Base-by-base conservation (phyloP, 2,329 filamentous ascomycete species). In the Stemphylium lycopersici region DNA sequence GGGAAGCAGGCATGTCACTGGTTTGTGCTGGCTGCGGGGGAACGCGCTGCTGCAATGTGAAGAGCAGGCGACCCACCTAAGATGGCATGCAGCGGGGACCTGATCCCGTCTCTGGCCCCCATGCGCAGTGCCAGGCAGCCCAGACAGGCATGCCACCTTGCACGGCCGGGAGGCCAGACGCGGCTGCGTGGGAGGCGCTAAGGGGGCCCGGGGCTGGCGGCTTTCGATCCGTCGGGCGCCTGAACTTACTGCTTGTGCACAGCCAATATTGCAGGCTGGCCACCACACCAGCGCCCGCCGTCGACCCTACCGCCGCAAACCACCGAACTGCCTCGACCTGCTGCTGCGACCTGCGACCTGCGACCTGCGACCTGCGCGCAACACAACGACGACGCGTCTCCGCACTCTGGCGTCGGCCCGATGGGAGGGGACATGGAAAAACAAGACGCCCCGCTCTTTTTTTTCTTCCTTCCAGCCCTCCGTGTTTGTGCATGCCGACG, bases 61-160 rank as follows among this genome's bases (percentile, higher is more conserved):
- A 56, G 39, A 48, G 36, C 36, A 34, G 53, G 44, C 20, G 48
- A 45, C 48, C 53, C 48, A 40, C 43, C 24, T n/a, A 24, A 16
- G 43, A 52, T 56, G 43, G 44, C 37, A 56, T 56, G 53, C 53
- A 56, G 48, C 53, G 53, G 53, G 53, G 43, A 56, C 48, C 48
- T 52, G 44, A 53, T 38, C 43, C 53, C 48, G 53, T 52, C 42
- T 16, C 31, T 38, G 40, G 16, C 41, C 47, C 37, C 52, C 48
- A 51, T 55, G 52, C 32, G 34, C 45, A 4, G 22, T 24, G 51
- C 47, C 44, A 36, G 26, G 39, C 29, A 33, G 42, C 44, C 47
- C 44, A 36, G 26, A 33, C 29, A 33, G 42, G 43, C 18, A 29
- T 31, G 29, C 13, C 41, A 26, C 38, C 48, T 43, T 15, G 39